These are phyloP conservation scores for Hyaloscypha bicolor DNA, from an alignment of 495 filamentous ascomycete species.

Conservation along the genomic window DNA sequence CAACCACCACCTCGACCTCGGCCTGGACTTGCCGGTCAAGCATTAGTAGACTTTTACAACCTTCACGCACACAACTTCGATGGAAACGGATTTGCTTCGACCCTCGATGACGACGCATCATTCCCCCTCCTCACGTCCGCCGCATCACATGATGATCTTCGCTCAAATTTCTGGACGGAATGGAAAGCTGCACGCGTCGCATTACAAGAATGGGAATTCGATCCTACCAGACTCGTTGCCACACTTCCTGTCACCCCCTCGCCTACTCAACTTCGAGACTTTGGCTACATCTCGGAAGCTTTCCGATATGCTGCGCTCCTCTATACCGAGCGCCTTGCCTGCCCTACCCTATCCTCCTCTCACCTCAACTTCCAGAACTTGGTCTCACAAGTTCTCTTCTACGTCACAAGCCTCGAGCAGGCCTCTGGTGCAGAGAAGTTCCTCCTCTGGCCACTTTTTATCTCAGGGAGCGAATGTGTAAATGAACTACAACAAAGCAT, in stretches of 20 bases:
- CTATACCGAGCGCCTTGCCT: constrained; percentile 87
- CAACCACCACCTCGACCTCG: constrained; percentile 33
- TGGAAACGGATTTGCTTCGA: constrained; percentile 60
- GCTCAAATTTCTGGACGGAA: constrained; percentile 77
- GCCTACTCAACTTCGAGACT: constrained; percentile 50
- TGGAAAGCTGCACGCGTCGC: constrained; percentile 78
- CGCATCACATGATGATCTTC: constrained; percentile 49
- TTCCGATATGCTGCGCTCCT: constrained; percentile 89
- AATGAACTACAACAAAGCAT: constrained; percentile 75
- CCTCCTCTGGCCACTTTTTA: constrained; percentile 91
- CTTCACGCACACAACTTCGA: constrained; percentile 60
- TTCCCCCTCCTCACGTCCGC: constrained; percentile 20
- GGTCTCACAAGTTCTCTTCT: constrained; percentile 77
- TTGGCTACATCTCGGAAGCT: constrained; percentile 74
- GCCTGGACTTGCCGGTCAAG: constrained; percentile 42
- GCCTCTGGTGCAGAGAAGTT: constrained; percentile 74
- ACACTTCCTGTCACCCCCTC: constrained; percentile 47
- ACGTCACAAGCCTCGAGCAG: constrained; percentile 75
- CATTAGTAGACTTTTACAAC: constrained; percentile 53
- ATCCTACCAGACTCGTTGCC: constrained; percentile 48
- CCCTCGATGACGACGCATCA: constrained; percentile 40
- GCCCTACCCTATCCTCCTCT: constrained; percentile 71
- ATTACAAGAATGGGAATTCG: constrained; percentile 82
- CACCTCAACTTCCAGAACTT: constrained; percentile 83
- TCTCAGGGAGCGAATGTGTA: constrained; percentile 88